These are phyloP conservation scores for Cladophialophora chaetospira DNA, from an alignment of 2,329 filamentous ascomycete genomes.

Conservation along the genomic window DNA sequence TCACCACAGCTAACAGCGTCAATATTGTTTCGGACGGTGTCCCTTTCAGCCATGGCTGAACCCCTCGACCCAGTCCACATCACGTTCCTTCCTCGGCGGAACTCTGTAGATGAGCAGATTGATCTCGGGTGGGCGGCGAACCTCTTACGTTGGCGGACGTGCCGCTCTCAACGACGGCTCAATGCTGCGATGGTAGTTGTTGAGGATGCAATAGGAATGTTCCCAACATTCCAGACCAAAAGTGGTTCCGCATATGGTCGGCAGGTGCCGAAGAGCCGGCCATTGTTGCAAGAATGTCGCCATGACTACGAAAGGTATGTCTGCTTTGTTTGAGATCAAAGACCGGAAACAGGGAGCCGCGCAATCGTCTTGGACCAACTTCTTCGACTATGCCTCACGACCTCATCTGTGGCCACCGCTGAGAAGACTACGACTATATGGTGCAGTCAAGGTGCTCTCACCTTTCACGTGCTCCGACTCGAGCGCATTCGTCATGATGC, in stretches of 20 bases:
- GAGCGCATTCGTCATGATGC: constrained; percentile 18
- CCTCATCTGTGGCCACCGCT: neutral
- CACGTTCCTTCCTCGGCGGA: no score
- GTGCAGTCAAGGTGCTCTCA: constrained; percentile 11
- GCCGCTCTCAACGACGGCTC: no score
- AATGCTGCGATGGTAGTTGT: no score
- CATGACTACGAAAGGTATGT: constrained; percentile 25
- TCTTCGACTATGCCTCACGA: neutral
- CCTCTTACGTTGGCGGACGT: no score
- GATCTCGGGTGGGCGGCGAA: no score
- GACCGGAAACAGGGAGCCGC: constrained; percentile 15
- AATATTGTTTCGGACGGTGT: no score
- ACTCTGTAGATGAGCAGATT: no score
- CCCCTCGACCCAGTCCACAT: no score
- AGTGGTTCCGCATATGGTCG: neutral
- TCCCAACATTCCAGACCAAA: constrained; percentile 12
- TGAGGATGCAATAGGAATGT: neutral
- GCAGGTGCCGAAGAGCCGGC: neutral
- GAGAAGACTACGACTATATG: constrained; percentile 10
- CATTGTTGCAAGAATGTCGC: constrained; percentile 26
- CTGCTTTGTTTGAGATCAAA: constrained; percentile 24
- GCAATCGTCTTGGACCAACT: constrained; percentile 5
- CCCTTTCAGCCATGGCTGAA: no score
- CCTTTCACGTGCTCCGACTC: neutral
- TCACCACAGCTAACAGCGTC: no score